These are phyloP conservation scores for Penicillium aurantiogriseum DNA, from an alignment of 2,329 filamentous ascomycete genomes.

Conservation along the genomic window DNA sequence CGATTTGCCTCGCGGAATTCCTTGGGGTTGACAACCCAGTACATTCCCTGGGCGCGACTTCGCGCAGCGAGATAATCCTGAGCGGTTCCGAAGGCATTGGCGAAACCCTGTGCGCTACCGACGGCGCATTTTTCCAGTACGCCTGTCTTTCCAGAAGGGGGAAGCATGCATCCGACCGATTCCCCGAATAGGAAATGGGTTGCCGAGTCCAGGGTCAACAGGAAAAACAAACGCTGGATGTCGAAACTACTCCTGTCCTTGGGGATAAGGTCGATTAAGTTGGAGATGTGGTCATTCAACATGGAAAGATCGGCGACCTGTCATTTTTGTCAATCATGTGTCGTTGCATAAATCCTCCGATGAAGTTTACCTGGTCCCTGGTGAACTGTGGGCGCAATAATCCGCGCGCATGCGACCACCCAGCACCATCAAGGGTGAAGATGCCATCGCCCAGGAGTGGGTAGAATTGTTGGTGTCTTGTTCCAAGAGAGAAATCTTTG, in stretches of 20 bases:
- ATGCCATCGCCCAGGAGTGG: slow-evolving; percentile 51
- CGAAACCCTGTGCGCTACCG: slow-evolving; percentile 35
- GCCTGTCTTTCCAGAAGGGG: slow-evolving; percentile 46
- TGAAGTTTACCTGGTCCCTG: slow-evolving; percentile 64
- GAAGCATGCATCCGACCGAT: slow-evolving; percentile 60
- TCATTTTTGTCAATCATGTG: background rate
- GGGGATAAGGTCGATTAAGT: slow-evolving; percentile 63
- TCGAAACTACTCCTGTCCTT: slow-evolving; percentile 56
- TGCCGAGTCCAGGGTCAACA: slow-evolving; percentile 77
- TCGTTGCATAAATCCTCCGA: background rate
- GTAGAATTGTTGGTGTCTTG: slow-evolving; percentile 64
- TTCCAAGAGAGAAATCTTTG: slow-evolving; percentile 75
- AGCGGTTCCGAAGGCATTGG: slow-evolving; percentile 37
- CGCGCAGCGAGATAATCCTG: slow-evolving; percentile 34
- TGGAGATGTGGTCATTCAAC: slow-evolving; percentile 74
- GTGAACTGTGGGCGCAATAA: slow-evolving; percentile 84
- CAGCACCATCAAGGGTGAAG: slow-evolving; percentile 68
- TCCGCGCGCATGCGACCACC: slow-evolving; percentile 76
- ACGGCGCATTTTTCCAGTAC: slow-evolving; percentile 45
- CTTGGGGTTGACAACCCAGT: slow-evolving; percentile 41
- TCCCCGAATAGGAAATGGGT: slow-evolving; percentile 84
- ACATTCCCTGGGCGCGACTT: slow-evolving; percentile 32
- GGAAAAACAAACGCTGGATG: slow-evolving; percentile 74
- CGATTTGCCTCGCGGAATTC: slow-evolving; percentile 42
- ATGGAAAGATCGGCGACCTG: slow-evolving; percentile 64